phyloP scores from a whole-genome alignment of 257 asterid species.

The Solanum pennellii region DNA sequence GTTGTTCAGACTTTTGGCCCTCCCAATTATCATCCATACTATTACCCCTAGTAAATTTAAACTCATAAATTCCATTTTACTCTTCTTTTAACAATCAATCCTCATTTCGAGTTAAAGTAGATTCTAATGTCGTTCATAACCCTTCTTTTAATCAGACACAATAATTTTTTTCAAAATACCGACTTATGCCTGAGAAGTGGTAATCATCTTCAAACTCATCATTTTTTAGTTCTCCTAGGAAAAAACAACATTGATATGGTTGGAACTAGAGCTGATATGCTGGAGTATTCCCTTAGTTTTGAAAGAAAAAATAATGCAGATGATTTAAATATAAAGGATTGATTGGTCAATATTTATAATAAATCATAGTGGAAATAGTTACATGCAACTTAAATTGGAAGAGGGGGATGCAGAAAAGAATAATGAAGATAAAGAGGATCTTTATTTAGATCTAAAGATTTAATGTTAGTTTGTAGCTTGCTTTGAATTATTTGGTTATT shows the following conservation, averaged over 20 bases:
- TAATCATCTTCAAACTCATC: not conserved
- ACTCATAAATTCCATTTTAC: not conserved
- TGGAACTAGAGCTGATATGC: not conserved
- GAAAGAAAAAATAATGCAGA: not conserved
- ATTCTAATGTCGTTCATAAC: not conserved
- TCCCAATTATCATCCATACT: not conserved
- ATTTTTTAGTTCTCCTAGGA: not conserved
- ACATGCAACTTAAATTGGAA: not conserved
- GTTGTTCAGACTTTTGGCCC: not conserved
- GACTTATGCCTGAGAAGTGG: not conserved
- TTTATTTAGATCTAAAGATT: not conserved
- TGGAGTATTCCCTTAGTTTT: not conserved
- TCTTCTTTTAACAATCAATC: too few species aligned
- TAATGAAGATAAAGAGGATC: not conserved
- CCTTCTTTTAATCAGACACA: not conserved
- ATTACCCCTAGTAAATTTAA: too few species aligned
- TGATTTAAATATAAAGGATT: not conserved
- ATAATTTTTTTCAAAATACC: not conserved
- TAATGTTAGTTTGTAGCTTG: not conserved
- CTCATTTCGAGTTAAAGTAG: not conserved
- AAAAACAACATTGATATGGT: not conserved
- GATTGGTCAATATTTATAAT: not conserved
- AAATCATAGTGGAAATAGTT: not conserved
- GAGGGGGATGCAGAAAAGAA: not conserved
- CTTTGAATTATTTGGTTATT: not conserved